Evolutionary conservation across 208 protist species (phyloP).

Genomic region (Crithidia fasciculata): DNA sequence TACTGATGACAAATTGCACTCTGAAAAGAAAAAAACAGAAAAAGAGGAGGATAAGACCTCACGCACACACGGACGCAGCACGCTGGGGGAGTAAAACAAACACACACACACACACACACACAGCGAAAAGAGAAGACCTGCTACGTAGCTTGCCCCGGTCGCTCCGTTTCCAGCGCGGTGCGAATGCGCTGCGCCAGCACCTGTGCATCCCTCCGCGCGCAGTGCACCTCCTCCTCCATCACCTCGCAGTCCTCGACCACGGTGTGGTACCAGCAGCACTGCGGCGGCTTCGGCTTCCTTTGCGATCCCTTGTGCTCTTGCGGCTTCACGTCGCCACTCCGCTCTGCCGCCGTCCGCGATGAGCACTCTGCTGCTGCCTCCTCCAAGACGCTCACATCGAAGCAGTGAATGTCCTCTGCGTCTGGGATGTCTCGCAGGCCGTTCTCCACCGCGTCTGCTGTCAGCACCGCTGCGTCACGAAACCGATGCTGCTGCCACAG

Average conservation of each 20-base stretch:
- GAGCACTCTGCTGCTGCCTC: constrained; percentile 10
- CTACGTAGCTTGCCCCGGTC: background rate
- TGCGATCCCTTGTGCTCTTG: background rate
- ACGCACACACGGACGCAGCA: no score
- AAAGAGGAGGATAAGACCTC: background rate
- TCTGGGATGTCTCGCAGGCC: constrained; percentile 21
- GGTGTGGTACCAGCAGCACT: constrained; percentile 25
- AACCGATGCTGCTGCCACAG: constrained; percentile 13
- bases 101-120: constrained; percentile 6
- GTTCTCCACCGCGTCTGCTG: background rate
- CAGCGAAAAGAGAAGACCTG: background rate
- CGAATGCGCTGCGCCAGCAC: constrained; percentile 18
- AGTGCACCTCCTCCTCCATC: constrained; percentile 11
- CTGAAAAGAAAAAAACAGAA: background rate
- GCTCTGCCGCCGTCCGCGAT: background rate
- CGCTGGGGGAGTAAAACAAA: background rate
- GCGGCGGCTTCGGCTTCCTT: background rate
- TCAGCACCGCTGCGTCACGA: constrained; percentile 5
- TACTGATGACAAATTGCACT: no score
- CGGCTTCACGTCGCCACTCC: background rate
- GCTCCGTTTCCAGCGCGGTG: background rate
- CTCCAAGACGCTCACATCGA: constrained; percentile 43
- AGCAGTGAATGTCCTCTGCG: constrained; percentile 44
- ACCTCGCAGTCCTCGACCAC: background rate
- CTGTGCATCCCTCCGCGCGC: constrained; percentile 27